Conservation (phyloP, 352 stramenopile genomes). For the Phytophthora kernoviae region DNA sequence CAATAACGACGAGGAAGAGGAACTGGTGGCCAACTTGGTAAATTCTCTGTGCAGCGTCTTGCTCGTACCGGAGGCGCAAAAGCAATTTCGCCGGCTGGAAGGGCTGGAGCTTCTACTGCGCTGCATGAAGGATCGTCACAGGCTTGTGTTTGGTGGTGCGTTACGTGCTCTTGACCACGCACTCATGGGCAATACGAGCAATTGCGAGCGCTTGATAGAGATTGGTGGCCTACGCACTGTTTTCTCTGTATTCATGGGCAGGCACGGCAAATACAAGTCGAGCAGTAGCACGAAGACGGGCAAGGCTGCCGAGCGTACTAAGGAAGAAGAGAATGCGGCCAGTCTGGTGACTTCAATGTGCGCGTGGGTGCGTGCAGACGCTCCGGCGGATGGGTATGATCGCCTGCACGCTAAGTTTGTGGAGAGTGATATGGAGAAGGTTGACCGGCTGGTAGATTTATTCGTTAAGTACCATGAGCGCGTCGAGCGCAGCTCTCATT, state of each 20-base stretch:
- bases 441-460: conserved; percentile 78
- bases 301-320: conserved; percentile 30
- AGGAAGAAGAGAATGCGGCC: conserved; percentile 69
- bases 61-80: conserved; percentile 47
- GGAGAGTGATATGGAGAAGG: conserved; percentile 82
- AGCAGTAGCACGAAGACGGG: conserved; percentile 34
- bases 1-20: conserved; percentile 80
- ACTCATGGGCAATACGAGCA: conserved; percentile 57
- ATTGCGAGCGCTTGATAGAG: conserved; percentile 76
- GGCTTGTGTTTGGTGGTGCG: conserved; percentile 58
- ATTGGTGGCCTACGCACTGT: conserved; percentile 63
- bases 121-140: conserved; percentile 90
- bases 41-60: conserved; percentile 87
- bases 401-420: conserved; percentile 85
- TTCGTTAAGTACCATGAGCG: conserved; percentile 76
- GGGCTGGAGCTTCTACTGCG: conserved; percentile 93
- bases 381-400: conserved; percentile 58
- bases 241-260: conserved; percentile 80
- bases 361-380: conserved; percentile 46
- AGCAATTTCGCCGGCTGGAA: conserved; percentile 74
- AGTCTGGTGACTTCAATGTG: conserved; percentile 77
- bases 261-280: conserved; percentile 43
- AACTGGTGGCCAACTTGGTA: conserved; percentile 94
- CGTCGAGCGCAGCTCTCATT: conserved; percentile 37
- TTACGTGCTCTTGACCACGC: conserved; percentile 67